Conservation (phyloP, 139 green algal species). For the Chlorella vulgaris region DNA sequence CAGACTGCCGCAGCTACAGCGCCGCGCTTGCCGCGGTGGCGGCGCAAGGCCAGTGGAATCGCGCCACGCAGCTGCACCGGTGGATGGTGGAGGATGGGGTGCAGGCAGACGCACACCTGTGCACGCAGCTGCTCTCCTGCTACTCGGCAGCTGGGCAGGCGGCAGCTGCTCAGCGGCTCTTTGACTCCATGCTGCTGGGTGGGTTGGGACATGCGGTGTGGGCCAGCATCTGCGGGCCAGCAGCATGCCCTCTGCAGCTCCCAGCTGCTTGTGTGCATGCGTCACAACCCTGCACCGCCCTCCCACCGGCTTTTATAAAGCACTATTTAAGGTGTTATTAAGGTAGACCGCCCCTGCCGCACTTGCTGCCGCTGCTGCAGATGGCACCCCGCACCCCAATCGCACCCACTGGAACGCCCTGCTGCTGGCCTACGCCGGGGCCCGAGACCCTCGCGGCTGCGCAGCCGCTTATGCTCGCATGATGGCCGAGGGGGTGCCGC, state of each 20-base stretch:
- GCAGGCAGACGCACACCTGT: slow-evolving; percentile 11
- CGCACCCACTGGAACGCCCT: slow-evolving; percentile 47
- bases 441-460: not conserved
- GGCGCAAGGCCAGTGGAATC: not conserved
- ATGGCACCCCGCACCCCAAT: slow-evolving; percentile 12
- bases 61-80: slow-evolving; percentile 15
- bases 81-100: slow-evolving; percentile 36
- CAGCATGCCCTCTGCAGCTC: too few species aligned
- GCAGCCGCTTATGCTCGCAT: slow-evolving; percentile 28
- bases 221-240: not conserved
- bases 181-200: slow-evolving; percentile 8
- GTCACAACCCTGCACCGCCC: too few species aligned
- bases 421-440: slow-evolving; percentile 27
- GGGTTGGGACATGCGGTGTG: not conserved
- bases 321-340: too few species aligned
- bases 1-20: slow-evolving; percentile 37
- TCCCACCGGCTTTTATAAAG: too few species aligned
- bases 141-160: slow-evolving; percentile 19
- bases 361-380: not conserved
- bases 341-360: too few species aligned
- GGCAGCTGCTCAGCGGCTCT: not conserved
- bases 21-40: slow-evolving; percentile 28
- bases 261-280: too few species aligned
- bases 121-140: slow-evolving; percentile 25
- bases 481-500: slow-evolving; percentile 1